These are phyloP conservation scores for Trichosanthes truncata DNA, from an alignment of 306 rosid species.

Conservation along the genomic window DNA sequence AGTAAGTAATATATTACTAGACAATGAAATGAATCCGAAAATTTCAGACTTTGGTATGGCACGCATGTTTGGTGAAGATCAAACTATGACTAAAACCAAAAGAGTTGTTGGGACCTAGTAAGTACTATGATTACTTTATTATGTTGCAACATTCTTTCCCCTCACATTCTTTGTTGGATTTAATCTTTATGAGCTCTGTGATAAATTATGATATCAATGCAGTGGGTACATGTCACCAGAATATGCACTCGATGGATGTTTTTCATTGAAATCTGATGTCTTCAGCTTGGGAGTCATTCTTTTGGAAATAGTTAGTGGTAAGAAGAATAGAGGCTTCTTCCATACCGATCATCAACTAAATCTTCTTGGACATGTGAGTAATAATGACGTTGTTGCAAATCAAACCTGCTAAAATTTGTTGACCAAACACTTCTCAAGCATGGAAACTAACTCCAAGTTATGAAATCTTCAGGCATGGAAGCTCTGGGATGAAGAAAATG, in stretches of 20 bases:
- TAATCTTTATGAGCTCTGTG: too few species aligned
- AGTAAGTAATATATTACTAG: slow-evolving; percentile 27
- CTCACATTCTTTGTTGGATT: neutral
- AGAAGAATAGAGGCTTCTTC: slow-evolving; percentile 18
- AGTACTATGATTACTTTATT: neutral
- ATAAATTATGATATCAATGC: neutral
- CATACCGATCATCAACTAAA: slow-evolving; percentile 18
- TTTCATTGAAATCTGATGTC: slow-evolving; percentile 31
- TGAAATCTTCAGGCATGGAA: slow-evolving; percentile 15
- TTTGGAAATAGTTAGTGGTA: slow-evolving; percentile 40
- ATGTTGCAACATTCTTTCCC: neutral
- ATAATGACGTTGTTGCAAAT: neutral
- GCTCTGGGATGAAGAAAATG: slow-evolving; percentile 13
- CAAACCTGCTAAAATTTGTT: neutral
- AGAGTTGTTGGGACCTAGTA: slow-evolving; percentile 37
- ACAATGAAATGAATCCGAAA: slow-evolving; percentile 30
- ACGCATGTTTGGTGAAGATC: slow-evolving; percentile 24
- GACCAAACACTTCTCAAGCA: neutral
- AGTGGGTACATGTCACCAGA: slow-evolving; percentile 36
- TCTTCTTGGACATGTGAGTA: slow-evolving; percentile 24
- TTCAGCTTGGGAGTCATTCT: slow-evolving; percentile 44
- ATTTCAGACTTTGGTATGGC: slow-evolving; percentile 43
- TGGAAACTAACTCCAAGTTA: neutral
- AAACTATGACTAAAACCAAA: slow-evolving; percentile 19
- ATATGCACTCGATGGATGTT: slow-evolving; percentile 17